phyloP scores from a whole-genome alignment of 331 rosid species.

The Quercus phellos region DNA sequence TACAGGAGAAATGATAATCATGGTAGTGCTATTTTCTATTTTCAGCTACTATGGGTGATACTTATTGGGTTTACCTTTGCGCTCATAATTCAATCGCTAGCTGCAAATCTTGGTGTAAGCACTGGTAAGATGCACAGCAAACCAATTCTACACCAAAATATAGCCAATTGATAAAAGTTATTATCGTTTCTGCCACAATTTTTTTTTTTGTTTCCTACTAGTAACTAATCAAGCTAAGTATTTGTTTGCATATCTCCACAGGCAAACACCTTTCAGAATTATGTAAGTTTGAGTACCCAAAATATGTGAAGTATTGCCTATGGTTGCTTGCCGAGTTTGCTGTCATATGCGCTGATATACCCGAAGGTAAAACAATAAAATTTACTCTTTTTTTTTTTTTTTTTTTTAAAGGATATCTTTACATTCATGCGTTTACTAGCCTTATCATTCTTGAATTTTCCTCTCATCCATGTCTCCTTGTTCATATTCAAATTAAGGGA shows the following conservation, averaged over 20 bases:
- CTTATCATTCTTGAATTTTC: too few relatives aligned
- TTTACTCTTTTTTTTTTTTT: too few relatives aligned
- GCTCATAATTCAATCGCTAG: slow-evolving; percentile 67
- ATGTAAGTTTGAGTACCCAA: slow-evolving; percentile 75
- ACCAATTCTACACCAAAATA: neutral
- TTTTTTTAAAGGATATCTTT: too few relatives aligned
- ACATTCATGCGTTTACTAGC: too few relatives aligned
- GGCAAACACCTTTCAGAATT: slow-evolving; percentile 87
- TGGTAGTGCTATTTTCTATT: neutral
- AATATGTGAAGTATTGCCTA: slow-evolving; percentile 55
- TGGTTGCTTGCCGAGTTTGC: slow-evolving; percentile 67
- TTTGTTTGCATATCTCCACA: neutral
- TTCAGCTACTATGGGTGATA: slow-evolving; percentile 76
- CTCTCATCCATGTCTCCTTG: too few relatives aligned
- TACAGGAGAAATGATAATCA: neutral
- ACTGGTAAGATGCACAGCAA: slow-evolving; percentile 37
- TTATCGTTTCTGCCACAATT: too few relatives aligned
- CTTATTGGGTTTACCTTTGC: slow-evolving; percentile 74
- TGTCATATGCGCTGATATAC: slow-evolving; percentile 78
- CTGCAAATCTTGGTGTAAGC: slow-evolving; percentile 84
- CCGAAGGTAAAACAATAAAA: slow-evolving; percentile 49
- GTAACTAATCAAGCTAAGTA: neutral
- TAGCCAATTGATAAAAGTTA: too few relatives aligned
- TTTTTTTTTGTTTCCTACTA: too few relatives aligned
- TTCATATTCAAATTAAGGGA: too few relatives aligned